phyloP scores from a whole-genome alignment of 2,329 filamentous ascomycete species.

The Trichoderma koningiopsis region DNA sequence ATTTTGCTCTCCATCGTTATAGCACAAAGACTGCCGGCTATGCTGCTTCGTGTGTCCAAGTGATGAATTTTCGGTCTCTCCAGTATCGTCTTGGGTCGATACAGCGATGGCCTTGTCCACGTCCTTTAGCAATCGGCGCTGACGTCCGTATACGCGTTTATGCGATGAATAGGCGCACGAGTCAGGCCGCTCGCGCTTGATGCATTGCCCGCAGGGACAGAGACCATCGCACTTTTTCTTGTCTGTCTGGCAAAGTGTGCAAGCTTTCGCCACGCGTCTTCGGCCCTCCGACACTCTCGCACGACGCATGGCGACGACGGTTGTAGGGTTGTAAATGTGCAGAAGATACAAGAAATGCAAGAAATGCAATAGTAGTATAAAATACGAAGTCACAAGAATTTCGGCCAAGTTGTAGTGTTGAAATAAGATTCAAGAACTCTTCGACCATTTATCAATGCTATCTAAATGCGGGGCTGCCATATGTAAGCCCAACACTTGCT shows the following conservation, averaged over 20 bases:
- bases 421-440: too few relatives aligned
- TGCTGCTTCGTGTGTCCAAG: neutral
- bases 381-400: too few relatives aligned
- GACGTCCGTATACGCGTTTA: constrained; percentile 11
- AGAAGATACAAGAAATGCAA: too few relatives aligned
- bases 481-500: too few relatives aligned
- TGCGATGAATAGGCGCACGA: constrained; percentile 8
- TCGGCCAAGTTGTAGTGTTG: too few relatives aligned
- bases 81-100: neutral
- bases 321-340: too few relatives aligned
- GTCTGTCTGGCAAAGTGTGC: constrained; percentile 1
- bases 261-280: neutral
- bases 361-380: neutral
- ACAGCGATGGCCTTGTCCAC: neutral
- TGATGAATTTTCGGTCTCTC: neutral
- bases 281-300: neutral
- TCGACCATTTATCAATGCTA: neutral
- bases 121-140: constrained; percentile 5
- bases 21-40: neutral
- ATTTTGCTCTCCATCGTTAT: neutral
- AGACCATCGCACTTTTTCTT: constrained; percentile 13
- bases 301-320: neutral
- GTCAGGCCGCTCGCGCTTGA: constrained; percentile 1
- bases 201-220: neutral
- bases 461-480: neutral